Conservation (phyloP, 2,329 filamentous ascomycete genomes). For the Colletotrichum orbiculare region DNA sequence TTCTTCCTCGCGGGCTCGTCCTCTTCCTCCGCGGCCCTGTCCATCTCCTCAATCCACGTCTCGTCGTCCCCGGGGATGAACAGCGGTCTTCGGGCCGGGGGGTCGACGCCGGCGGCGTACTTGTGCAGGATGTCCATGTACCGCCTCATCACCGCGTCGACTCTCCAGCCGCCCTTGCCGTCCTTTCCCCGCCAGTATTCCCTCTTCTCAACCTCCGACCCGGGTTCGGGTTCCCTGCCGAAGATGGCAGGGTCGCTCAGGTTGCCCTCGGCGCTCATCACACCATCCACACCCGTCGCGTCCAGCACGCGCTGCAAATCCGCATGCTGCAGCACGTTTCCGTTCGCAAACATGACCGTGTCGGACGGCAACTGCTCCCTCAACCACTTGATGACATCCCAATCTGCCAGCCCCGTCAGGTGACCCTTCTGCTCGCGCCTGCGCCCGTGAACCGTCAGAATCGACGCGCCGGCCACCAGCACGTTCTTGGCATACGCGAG, state of each 20-base stretch:
- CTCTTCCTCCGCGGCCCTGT: constrained; percentile 43
- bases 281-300: constrained; percentile 87
- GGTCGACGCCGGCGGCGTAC: constrained; percentile 74
- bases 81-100: constrained; percentile 76
- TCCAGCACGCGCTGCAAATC: constrained; percentile 83
- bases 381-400: constrained; percentile 84
- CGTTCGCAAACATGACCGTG: constrained; percentile 96
- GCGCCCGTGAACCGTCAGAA: constrained; percentile 92
- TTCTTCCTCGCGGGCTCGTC: constrained; percentile 65
- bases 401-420: constrained; percentile 92
- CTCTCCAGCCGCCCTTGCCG: constrained; percentile 84
- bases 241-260: constrained; percentile 93
- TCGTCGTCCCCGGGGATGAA: constrained; percentile 73
- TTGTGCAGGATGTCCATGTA: constrained; percentile 92
- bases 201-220: constrained; percentile 67
- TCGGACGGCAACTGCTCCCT: constrained; percentile 85
- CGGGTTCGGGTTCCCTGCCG: constrained; percentile 70
- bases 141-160: constrained; percentile 87
- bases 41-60: constrained; percentile 54
- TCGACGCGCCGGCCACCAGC: constrained; percentile 87
- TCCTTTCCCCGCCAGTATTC: constrained; percentile 89
- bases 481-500: constrained; percentile 91
- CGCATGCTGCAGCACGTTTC: constrained; percentile 85
- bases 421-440: constrained; percentile 95
- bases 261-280: constrained; percentile 98